Conservation (phyloP, 257 asterid genomes). For the Linaria vulgaris region DNA sequence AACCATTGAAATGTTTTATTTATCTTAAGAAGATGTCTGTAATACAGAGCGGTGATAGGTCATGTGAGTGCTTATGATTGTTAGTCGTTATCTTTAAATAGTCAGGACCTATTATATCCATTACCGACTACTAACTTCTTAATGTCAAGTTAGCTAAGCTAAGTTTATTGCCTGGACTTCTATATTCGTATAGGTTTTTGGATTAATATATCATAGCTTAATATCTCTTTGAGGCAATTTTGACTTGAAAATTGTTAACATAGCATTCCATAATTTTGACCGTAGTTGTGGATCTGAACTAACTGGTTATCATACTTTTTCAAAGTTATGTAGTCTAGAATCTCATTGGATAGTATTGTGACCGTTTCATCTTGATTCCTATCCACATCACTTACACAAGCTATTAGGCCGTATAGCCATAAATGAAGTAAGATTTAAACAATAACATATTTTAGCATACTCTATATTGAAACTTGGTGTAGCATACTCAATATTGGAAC, state of each 20-base stretch:
- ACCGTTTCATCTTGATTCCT: background rate
- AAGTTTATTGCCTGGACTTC: background rate
- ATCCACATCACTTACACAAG: background rate
- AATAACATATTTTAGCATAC: too few relatives aligned
- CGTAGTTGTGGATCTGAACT: background rate
- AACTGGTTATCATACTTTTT: background rate
- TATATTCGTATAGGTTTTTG: background rate
- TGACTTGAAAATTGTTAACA: conserved; percentile 1
- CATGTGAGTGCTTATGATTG: background rate
- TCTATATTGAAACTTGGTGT: too few relatives aligned
- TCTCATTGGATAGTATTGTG: background rate
- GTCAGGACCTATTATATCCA: background rate
- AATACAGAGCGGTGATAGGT: background rate
- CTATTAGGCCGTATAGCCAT: background rate
- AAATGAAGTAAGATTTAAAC: background rate
- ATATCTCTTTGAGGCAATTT: background rate
- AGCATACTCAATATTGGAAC: too few relatives aligned
- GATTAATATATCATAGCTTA: background rate
- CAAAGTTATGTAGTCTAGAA: background rate
- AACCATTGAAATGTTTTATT: background rate
- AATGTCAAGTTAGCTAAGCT: background rate
- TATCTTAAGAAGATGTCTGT: background rate
- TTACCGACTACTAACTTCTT: background rate
- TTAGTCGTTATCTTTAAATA: background rate
- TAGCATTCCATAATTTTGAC: background rate